Evolutionary conservation across 805 yeast species (phyloP), one percentile per base, ranked within the genome.

Genomic region (Yarrowia sp.): DNA sequence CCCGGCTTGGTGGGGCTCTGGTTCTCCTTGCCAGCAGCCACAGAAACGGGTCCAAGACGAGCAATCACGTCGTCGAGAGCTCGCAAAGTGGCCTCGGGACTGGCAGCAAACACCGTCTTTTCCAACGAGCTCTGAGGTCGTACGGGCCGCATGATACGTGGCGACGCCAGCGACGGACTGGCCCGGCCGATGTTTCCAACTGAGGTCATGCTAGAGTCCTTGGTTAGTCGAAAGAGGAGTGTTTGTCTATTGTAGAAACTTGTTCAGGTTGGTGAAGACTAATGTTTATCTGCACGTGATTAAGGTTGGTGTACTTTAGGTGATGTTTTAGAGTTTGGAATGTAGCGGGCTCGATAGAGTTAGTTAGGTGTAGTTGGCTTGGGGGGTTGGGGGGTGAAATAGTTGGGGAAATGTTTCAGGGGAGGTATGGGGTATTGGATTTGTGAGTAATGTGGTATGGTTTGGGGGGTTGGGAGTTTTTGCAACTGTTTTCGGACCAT

Each of bases 11-110:
- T 38, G 14, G 61, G 61, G 35, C 61, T 54, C 61, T 54, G 44
- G 61, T 54, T 54, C 12, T 54, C 61, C 46, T 54, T 54, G 14
- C 61, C 61, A 3, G 59, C 7, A 6, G 59, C 33, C 24, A n/a
- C 44, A 26, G 61, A 17, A 3, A 36, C 35, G 7, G 61, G 46
- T 26, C 61, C 61, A 1, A 38, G 33, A 2, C 46, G 32, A 2
- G 46, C 46, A 38, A 54, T 54, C 61, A 54, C 61, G 44, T 38
- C 61, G 26, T 54, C 61, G 11, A 54, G 24, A 9, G 43, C 43
- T 51, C 43, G 35, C 9, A 51, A 24, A 7, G 59, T 36, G 12
- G 54, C 54, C 8, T 48, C 54, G 8, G 54, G 54, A 32, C 54
- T 48, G 14, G 38, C 17, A 2, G 54, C 17, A 32, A 48, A 48